Evolutionary conservation across 768 basidiomycete species (phyloP).

Genomic region (Collybia sp.): DNA sequence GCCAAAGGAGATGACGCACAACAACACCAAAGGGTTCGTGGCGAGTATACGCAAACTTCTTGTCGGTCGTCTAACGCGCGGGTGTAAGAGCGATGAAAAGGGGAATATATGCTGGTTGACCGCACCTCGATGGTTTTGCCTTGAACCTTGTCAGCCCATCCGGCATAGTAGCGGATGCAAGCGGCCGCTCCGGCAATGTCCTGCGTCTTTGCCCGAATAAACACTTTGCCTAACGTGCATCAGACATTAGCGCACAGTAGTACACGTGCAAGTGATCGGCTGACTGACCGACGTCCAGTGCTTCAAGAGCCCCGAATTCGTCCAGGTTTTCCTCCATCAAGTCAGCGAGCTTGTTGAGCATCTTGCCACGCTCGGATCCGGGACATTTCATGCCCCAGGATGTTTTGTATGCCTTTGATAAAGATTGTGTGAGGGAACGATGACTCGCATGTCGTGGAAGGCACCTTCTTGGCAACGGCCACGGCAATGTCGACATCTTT

Average conservation of each 20-base stretch:
- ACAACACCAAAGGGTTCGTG: slow-evolving; percentile 59
- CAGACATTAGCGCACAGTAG: neutral
- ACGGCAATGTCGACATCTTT: slow-evolving; percentile 65
- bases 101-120: neutral
- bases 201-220: slow-evolving; percentile 34
- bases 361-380: slow-evolving; percentile 7
- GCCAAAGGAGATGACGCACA: slow-evolving; percentile 11
- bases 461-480: slow-evolving; percentile 36
- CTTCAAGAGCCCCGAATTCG: slow-evolving; percentile 62
- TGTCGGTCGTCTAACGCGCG: slow-evolving; percentile 17
- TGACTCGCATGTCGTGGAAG: neutral
- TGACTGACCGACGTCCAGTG: slow-evolving; percentile 53
- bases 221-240: slow-evolving; percentile 46
- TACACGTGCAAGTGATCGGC: slow-evolving; percentile 11
- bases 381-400: slow-evolving; percentile 42
- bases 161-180: slow-evolving; percentile 71
- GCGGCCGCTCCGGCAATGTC: slow-evolving; percentile 46
- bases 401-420: slow-evolving; percentile 22
- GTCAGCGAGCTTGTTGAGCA: slow-evolving; percentile 53
- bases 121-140: slow-evolving; percentile 62
- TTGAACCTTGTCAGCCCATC: slow-evolving; percentile 80
- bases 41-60: slow-evolving; percentile 26
- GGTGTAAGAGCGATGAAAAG: neutral
- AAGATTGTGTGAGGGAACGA: neutral
- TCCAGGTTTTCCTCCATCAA: slow-evolving; percentile 54